These are phyloP conservation scores for Albophoma yamanashiensis DNA, from an alignment of 2,329 filamentous ascomycete genomes.

Conservation along the genomic window DNA sequence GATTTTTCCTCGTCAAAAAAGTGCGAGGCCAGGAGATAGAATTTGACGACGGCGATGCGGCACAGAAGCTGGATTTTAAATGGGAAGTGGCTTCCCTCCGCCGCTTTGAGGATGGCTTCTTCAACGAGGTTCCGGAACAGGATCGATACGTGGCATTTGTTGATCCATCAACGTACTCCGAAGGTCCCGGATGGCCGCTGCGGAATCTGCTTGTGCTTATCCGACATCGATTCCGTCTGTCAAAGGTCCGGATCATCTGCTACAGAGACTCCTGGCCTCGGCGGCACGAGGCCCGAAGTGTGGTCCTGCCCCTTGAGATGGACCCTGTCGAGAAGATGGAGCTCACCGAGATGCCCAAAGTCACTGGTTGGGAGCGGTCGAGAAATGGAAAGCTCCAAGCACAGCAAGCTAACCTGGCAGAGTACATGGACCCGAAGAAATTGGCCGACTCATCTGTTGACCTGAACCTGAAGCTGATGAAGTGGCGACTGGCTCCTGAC, in stretches of 20 bases:
- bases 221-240: constrained; percentile 67
- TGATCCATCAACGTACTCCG: constrained; percentile 82
- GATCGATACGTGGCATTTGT: constrained; percentile 81
- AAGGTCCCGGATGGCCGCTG: constrained; percentile 86
- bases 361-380: constrained; percentile 92
- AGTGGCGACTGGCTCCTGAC: constrained; percentile 88
- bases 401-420: constrained; percentile 70
- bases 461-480: constrained; percentile 95
- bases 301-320: constrained; percentile 60
- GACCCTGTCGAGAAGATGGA: constrained; percentile 33
- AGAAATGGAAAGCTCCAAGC: constrained; percentile 66
- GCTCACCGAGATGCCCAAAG: constrained; percentile 61
- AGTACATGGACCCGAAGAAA: constrained; percentile 84
- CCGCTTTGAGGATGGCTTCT: constrained; percentile 80
- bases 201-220: constrained; percentile 81
- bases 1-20: constrained; percentile 92
- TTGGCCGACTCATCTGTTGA: constrained; percentile 92
- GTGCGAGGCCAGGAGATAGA: constrained; percentile 33
- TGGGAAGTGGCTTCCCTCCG: constrained; percentile 74
- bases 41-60: constrained; percentile 38
- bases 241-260: constrained; percentile 73
- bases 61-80: constrained; percentile 44
- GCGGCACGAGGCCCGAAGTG: constrained; percentile 70
- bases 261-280: constrained; percentile 75
- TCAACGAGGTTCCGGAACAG: constrained; percentile 56